These are phyloP conservation scores for Salmacisia buchloeana DNA, from an alignment of 1,284 basidiomycete genomes.

Conservation along the genomic window DNA sequence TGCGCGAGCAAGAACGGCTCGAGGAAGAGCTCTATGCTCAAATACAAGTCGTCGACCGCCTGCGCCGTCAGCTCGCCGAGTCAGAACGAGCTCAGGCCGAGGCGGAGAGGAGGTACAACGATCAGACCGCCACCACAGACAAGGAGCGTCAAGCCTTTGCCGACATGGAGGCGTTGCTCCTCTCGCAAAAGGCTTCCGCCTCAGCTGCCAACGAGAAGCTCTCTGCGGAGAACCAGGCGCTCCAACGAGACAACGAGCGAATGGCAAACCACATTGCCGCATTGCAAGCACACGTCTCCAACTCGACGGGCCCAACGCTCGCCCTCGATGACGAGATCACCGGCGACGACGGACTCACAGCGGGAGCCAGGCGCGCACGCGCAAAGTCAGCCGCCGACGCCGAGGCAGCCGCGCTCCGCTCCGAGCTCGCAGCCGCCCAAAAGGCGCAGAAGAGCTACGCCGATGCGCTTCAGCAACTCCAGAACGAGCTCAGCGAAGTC, in stretches of 20 bases:
- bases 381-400: conserved; percentile 2
- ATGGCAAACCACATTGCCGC: conserved; percentile 24
- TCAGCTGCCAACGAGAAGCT: conserved; percentile 30
- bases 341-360: neutral
- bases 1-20: conserved; percentile 34
- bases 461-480: conserved; percentile 25
- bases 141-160: conserved; percentile 40
- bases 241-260: conserved; percentile 30
- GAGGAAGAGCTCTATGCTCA: conserved; percentile 35
- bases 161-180: conserved; percentile 34
- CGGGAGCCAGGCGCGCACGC: neutral
- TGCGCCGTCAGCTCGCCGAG: conserved; percentile 32
- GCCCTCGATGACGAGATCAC: neutral
- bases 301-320: neutral
- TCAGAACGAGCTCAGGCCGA: conserved; percentile 26
- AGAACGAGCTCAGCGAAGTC: conserved; percentile 31
- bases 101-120: conserved; percentile 31
- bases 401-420: conserved; percentile 4
- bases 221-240: conserved; percentile 24
- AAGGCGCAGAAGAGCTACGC: conserved; percentile 27
- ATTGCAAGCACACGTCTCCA: conserved; percentile 18
- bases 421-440: conserved; percentile 23
- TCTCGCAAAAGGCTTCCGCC: conserved; percentile 29
- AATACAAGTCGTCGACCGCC: conserved; percentile 30
- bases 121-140: conserved; percentile 33